A percentile compares a stretch with the other conserved stretches of the same genome.
Evolutionary conservation across 2,329 filamentous ascomycete genomes (phyloP).

Genomic region (Fusarium austroafricanum): DNA sequence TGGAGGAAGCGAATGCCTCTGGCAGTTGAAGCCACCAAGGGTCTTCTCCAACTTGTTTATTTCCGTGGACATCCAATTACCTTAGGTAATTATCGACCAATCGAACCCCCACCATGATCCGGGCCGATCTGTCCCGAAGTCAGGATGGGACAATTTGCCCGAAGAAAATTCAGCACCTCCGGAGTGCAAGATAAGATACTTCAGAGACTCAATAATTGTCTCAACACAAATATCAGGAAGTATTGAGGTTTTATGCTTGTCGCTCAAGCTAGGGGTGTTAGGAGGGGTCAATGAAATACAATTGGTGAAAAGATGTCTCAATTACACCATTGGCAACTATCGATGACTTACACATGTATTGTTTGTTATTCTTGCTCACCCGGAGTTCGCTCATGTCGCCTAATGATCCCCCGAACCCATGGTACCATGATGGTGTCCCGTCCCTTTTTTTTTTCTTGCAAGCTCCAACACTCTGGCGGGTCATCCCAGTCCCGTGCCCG

Average conservation of each 20-base stretch:
- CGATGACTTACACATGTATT: background rate
- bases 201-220: conserved; percentile 34
- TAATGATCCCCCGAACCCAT: conserved; percentile 40
- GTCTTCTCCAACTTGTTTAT: conserved; percentile 3
- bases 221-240: conserved; percentile 39
- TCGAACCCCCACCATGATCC: conserved; percentile 14
- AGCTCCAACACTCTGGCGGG: conserved; percentile 32
- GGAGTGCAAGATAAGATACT: conserved; percentile 29
- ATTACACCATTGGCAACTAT: background rate
- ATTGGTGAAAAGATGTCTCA: background rate
- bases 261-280: background rate
- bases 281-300: too few relatives aligned
- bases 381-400: conserved; percentile 40
- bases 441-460: conserved; percentile 24
- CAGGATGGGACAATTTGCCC: conserved; percentile 23
- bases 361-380: conserved; percentile 11
- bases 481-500: conserved; percentile 12
- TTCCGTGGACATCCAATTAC: background rate
- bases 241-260: conserved; percentile 1
- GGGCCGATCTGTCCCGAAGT: conserved; percentile 34
- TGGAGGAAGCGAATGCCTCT: background rate
- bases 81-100: conserved; percentile 8
- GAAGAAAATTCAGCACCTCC: conserved; percentile 29
- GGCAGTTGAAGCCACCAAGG: background rate
- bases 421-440: conserved; percentile 36